Base-by-base conservation (phyloP, 768 basidiomycete species). In the Termitomyces sp. region DNA sequence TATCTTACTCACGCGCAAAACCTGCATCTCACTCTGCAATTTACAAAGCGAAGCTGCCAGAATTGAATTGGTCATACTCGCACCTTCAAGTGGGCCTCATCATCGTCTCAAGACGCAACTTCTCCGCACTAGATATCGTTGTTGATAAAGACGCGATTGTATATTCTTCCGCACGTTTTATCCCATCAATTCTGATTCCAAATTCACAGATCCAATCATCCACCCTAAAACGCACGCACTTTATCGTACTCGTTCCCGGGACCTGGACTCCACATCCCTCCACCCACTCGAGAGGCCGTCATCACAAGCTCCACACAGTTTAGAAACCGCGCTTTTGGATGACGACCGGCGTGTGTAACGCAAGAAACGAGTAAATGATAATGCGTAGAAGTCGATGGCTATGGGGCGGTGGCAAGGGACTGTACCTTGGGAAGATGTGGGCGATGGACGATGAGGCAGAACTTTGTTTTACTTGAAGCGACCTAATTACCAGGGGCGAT, bases 301-400 rank as follows among this genome's bases (percentile, higher is more conserved):
- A 74, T 80, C 53, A 73, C 73, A 4, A 74, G 70, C 43, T 77
- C 83, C 0, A 65, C 72, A 3, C 78, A 78, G 64, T 74, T n/a
- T 87, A 16, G 85, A 86, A 65, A 77, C 72, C 0, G 77, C 67
- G 0, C 57, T 85, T 7, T 70, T 85, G 8, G 82, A 84, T 53
- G 66, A 76, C 0, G 81, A 85, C 56, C 80, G 78, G 2, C 74
- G 80, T 4, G 70, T 83, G 1, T 72, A 76, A 10, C 67, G 12
- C 69, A 70, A 52, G 8, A 53, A 58, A n/a, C 63, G 79, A 29
- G 75, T 78, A 2, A 75, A 80, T 57, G 79, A 75, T 10, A 81
- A 82, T 57, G 82, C 82, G 5, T 85, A 83, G 82, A 85, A 85
- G 65, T 65, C 67, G 9, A 72, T 85, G 60, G 78, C 79, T 5